phyloP scores from a whole-genome alignment of 768 basidiomycete genomes.

The Erythrobasidium yunnanense region DNA sequence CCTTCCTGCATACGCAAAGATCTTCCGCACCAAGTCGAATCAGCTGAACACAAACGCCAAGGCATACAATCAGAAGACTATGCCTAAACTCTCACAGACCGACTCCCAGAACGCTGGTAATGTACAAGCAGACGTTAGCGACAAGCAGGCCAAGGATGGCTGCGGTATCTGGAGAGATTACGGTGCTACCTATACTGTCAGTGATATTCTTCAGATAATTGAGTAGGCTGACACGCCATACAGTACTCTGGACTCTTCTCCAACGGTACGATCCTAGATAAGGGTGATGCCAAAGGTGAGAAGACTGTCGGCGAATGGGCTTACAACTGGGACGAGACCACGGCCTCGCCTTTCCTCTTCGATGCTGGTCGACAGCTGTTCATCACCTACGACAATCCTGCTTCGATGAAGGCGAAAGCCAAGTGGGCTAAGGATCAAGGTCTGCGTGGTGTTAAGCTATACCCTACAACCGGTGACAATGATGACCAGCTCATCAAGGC shows the following conservation, averaged over 20 bases:
- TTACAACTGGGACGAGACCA: background rate
- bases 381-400: conserved; percentile 15
- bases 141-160: background rate
- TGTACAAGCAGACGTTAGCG: background rate
- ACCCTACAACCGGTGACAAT: background rate
- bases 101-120: background rate
- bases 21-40: background rate
- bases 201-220: no score
- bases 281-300: background rate
- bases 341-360: conserved; percentile 1
- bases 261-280: background rate
- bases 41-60: background rate
- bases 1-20: background rate
- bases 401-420: background rate
- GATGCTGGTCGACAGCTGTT: background rate
- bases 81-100: background rate
- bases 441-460: background rate
- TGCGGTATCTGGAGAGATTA: background rate
- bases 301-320: background rate
- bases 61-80: background rate
- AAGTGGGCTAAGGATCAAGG: conserved; percentile 6
- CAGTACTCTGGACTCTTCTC: background rate
- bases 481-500: background rate
- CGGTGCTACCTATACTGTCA: background rate
- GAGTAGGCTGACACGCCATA: no score